Evolutionary conservation across 805 yeast species (phyloP), one percentile per base, ranked within the genome.

Genomic region (Wickerhamiella allomyrinae): DNA sequence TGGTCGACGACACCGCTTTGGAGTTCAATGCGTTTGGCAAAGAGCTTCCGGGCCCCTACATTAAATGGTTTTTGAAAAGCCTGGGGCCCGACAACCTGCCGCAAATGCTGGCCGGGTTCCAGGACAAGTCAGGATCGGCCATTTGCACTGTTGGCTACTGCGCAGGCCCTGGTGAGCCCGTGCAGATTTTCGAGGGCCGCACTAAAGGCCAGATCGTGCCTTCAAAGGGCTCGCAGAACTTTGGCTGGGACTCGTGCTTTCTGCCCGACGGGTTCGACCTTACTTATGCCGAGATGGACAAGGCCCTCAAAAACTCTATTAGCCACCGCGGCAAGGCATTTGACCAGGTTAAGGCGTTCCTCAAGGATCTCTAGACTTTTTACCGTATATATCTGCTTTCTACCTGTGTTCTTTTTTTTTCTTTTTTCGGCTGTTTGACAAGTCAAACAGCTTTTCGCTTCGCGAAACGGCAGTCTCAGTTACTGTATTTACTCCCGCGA

Each of bases 211-310:
- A 51, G 7, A 87, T 91, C 54, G 97, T 87, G 5, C 65, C 67
- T 13, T 69, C 77, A 27, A 63, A 93, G 45, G 96, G 96, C 1
- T 83, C 83, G 6, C 71, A 76, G 11, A 70, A 72, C 46, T 91
- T 91, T 58, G 99, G 99, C 1, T 91, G 95, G 94, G 96, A 91
- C 62, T 77, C 95, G 7, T 65, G 83, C 40, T 91, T 91, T 60
- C 70, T 79, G 62, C 98, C 98, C 2, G 64, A 66, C 21, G 95
- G 94, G 2, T 76, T 60, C 53, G 63, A 70, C 17, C 66, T 77
- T 56, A 81, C 91, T 34, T 60, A 85, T 57, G 97, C 96, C 9
- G 96, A 91, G 60, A 75, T 91, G 87, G 77, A 72, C 41, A 82
- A 81, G 57, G 56, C 60, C 2, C 66, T 70, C 23, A 91, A 93